Evolutionary conservation across 345 rosid species (phyloP), one percentile per base, ranked within the genome.

Genomic region (Melastoma malabathricum): DNA sequence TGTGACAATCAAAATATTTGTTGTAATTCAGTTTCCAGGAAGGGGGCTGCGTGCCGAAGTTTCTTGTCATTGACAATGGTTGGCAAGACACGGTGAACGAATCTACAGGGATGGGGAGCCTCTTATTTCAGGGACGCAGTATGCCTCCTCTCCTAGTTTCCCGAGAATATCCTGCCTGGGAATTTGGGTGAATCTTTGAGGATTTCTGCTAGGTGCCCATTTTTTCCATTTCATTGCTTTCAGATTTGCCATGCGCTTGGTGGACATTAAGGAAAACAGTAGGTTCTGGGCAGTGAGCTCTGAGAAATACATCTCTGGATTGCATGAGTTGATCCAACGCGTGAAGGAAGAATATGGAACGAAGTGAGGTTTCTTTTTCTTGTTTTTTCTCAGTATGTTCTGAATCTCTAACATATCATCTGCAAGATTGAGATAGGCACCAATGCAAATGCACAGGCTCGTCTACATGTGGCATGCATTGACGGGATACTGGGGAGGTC

Each of bases 401-500:
- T 15, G 20, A 43, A 53, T 7, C 9, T 29, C 9, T 29, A 5
- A 6, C 38, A 5, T 10, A 29, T 29, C 38, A 4, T 29, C 38
- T 29, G 38, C 38, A 29, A 29, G 38, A 29, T 29, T 10, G 5
- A 29, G 38, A 29, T 29, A 1, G 5, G 8, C 9, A 10, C 38
- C 6, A 29, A 46, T 41, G 39, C 51, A 27, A 19, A 47, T 72
- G 70, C n/a, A n/a, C 72, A 80, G 86, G 47, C 68, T 63, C 58
- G 79, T 77, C 15, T 77, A 77, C 25, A 15, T 80, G 60, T 80
- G 87, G 79, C 87, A 80, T 20, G 82, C 87, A 16, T 56, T 80
- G 52, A 59, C 71, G 6, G 79, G 82, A 15, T 83, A 77, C 10
- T 80, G 82, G 84, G 84, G 87, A 58, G 87, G 92, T 44, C 62